Conservation (phyloP, 352 stramenopile genomes). For the Globisporangium canariense region DNA sequence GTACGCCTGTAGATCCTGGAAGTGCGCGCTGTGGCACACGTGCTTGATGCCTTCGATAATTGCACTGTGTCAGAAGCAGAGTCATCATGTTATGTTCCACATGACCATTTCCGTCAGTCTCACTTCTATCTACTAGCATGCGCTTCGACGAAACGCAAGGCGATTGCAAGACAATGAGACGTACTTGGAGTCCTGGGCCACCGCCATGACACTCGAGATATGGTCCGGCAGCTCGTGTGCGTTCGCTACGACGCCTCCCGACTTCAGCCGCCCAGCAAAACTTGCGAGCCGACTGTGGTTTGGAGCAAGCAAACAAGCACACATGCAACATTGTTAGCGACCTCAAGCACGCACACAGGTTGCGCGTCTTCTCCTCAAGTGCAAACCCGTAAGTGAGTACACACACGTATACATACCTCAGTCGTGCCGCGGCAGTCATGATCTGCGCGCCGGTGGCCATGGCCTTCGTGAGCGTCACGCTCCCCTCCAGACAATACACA, state of each 20-base stretch:
- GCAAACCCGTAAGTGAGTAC: background rate
- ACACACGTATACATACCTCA: constrained; percentile 35
- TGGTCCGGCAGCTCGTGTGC: constrained; percentile 62
- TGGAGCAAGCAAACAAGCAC: constrained; percentile 31
- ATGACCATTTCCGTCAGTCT: background rate
- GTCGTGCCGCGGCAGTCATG: constrained; percentile 38
- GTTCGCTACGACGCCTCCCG: constrained; percentile 10
- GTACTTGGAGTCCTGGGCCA: constrained; percentile 59
- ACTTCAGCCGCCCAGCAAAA: constrained; percentile 13
- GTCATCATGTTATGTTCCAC: too few relatives aligned
- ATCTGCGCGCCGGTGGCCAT: constrained; percentile 60
- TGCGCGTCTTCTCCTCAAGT: background rate
- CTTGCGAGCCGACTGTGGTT: constrained; percentile 11
- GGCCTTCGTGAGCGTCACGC: constrained; percentile 54
- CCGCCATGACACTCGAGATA: constrained; percentile 43
- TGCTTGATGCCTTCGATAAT: constrained; percentile 58
- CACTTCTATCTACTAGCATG: too few relatives aligned
- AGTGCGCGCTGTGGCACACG: constrained; percentile 50
- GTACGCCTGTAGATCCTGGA: constrained; percentile 40
- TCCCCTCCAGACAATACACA: constrained; percentile 70
- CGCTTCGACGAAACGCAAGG: too few relatives aligned
- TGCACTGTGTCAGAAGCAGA: constrained; percentile 18
- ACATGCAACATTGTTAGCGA: constrained; percentile 27
- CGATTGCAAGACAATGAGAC: background rate
- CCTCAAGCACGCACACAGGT: background rate